Evolutionary conservation across 345 rosid species (phyloP).

Genomic region (Kandelia obovata): DNA sequence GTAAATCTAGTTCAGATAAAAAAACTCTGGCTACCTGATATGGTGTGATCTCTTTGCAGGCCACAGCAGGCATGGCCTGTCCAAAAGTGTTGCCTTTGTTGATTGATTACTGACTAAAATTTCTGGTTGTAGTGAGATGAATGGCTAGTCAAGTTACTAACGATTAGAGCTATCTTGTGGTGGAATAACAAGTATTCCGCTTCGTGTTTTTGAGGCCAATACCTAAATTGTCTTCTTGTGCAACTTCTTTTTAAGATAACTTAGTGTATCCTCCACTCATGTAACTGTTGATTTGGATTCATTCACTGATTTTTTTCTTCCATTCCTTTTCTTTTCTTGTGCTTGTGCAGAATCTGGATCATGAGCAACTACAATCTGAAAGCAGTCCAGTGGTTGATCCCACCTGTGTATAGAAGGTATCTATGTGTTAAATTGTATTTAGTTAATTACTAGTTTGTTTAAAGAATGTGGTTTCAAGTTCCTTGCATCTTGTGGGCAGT

Average conservation of each 20-base stretch:
- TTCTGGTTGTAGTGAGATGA: not conserved
- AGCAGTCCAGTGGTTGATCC: slow-evolving; percentile 38
- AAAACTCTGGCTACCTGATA: not conserved
- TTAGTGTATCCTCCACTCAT: no score
- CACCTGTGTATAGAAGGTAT: slow-evolving; percentile 37
- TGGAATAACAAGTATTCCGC: no score
- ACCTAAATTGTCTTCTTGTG: no score
- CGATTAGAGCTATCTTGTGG: no score
- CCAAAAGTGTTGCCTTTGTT: not conserved
- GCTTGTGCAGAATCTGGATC: slow-evolving; percentile 47
- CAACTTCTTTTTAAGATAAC: no score
- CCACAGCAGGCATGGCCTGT: no score
- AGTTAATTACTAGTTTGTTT: not conserved
- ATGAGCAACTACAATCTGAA: slow-evolving; percentile 34
- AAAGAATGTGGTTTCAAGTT: not conserved
- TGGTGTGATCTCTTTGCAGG: not conserved
- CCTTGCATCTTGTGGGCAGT: slow-evolving; percentile 23
- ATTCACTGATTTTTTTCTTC: slow-evolving; percentile 11
- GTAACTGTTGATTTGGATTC: not conserved
- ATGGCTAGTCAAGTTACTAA: not conserved
- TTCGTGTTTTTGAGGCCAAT: no score
- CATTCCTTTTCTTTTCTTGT: no score
- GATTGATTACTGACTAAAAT: not conserved
- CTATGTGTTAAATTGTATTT: slow-evolving; percentile 11
- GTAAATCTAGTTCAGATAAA: no score